Conservation (phyloP, 202 grass and related monocot genomes). For the Brachypodium distachyon region DNA sequence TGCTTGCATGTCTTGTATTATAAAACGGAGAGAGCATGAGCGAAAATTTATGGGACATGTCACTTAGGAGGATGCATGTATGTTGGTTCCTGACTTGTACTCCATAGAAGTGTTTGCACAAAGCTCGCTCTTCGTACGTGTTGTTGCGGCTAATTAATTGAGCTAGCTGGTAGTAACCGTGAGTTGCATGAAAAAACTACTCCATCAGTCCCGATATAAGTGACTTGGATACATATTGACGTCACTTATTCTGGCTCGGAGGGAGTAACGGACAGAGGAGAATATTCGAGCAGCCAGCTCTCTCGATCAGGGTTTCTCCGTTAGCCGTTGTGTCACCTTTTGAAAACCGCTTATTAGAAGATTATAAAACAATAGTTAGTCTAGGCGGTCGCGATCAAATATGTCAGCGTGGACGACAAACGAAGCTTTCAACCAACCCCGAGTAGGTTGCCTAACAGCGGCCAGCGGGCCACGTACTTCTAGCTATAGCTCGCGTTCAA, state of each 20-base stretch:
- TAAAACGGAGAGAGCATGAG: too few species aligned
- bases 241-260: too few species aligned
- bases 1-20: too few species aligned
- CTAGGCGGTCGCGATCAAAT: not conserved
- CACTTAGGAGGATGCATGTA: too few species aligned
- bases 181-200: not conserved
- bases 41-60: too few species aligned
- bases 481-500: not conserved
- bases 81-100: too few species aligned
- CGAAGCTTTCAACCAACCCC: not conserved
- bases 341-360: not conserved
- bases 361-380: not conserved
- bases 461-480: too few species aligned
- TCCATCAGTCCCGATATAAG: too few species aligned
- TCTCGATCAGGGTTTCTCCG: not conserved
- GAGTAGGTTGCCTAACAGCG: not conserved
- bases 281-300: not conserved
- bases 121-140: too few species aligned
- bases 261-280: not conserved
- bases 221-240: not conserved
- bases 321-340: slow-evolving; percentile 24
- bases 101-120: too few species aligned
- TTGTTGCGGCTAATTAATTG: too few species aligned
- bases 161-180: too few species aligned
- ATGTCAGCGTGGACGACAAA: not conserved